A percentile compares a stretch with the other conserved stretches of the same genome.
phyloP scores from a whole-genome alignment of 169 alveolate species.

The Babesia bigemina region DNA sequence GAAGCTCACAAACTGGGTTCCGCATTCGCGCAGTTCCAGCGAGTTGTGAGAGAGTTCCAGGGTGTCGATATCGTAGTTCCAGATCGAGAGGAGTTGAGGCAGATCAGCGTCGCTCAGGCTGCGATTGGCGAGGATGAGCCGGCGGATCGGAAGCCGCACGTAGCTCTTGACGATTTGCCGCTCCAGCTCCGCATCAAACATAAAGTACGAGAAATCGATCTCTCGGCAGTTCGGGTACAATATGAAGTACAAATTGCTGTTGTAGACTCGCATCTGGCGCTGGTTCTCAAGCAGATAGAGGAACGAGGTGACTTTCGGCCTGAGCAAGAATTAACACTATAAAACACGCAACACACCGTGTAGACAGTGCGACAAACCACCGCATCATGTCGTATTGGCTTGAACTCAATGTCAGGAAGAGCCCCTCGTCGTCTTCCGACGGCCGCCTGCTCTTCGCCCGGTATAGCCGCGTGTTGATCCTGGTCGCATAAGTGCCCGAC shows the following conservation, averaged over 20 bases:
- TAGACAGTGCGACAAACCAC: conserved; percentile 5
- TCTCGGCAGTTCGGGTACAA: conserved; percentile 26
- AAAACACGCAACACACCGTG: conserved; percentile 1
- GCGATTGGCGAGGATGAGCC: conserved; percentile 22
- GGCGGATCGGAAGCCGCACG: conserved; percentile 5
- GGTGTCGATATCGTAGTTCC: conserved; percentile 23
- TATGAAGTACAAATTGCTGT: conserved; percentile 8
- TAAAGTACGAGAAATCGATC: conserved; percentile 2
- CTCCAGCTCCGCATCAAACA: conserved; percentile 8
- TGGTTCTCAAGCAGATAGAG: conserved; percentile 11
- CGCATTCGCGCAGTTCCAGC: conserved; percentile 11
- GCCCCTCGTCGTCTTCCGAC: conserved; percentile 1
- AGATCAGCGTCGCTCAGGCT: conserved; percentile 43
- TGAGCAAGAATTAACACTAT: neutral
- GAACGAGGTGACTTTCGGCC: conserved; percentile 4
- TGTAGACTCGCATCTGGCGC: neutral
- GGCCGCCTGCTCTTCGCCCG: neutral
- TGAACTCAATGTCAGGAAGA: conserved; percentile 2
- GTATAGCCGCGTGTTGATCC: conserved; percentile 17
- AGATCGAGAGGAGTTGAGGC: conserved; percentile 2
- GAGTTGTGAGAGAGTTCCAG: conserved; percentile 40
- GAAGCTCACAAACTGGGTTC: conserved; percentile 12
- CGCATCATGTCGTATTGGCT: neutral
- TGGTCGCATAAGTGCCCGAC: neutral
- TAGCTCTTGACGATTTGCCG: neutral